Base-by-base conservation (phyloP, 345 rosid species). In the Sonneratia caseolaris region DNA sequence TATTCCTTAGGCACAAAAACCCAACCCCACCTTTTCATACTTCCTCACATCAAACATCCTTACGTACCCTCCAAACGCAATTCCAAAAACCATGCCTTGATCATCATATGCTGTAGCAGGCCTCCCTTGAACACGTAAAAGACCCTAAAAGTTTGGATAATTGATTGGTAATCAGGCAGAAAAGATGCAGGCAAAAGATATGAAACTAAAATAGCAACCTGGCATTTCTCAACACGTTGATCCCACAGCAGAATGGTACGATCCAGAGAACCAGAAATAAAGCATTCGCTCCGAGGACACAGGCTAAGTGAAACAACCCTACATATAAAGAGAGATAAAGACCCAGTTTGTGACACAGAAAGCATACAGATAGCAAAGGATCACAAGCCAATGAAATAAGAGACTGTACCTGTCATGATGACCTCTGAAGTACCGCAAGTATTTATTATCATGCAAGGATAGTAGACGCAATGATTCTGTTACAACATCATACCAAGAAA, bases 81-180 rank as follows among this genome's bases (percentile, higher is more conserved):
- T 76, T 35, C 97, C 89, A 86, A 95, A 92, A 65, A 92, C 89
- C 71, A 89, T 76, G 51, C 99, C 99, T 72, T 90, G 99, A 73
- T 95, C 97, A 86, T 95, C 99, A 82, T 95, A 92, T 69, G 96
- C 86, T 53, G 92, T 83, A 73, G 99, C 97, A 78, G 99, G 99
- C 85, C 99, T 84, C 77, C 96, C 99, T 82, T 80, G 95, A 37
- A 86, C 89, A 21, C 84, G 91, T 79, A 89, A 75, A 53, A 89
- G 95, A 43, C 92, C 91, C 90, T 89, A 61, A 10, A 64, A 66
- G 68, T 59, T 21, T 64, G 72, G 36, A 68, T 45, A 43, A n/a
- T 62, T 61, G 37, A 76, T 48, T 51, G 77, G 55, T 43, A n/a
- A 37, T 70, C 48, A 38, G 62, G 47, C 53, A 56, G n/a, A 77